A percentile compares a stretch with the other conserved stretches of the same genome.
Conservation (phyloP, 2,329 filamentous ascomycete genomes). For the Xenosphaeropsis pyriputrescens region DNA sequence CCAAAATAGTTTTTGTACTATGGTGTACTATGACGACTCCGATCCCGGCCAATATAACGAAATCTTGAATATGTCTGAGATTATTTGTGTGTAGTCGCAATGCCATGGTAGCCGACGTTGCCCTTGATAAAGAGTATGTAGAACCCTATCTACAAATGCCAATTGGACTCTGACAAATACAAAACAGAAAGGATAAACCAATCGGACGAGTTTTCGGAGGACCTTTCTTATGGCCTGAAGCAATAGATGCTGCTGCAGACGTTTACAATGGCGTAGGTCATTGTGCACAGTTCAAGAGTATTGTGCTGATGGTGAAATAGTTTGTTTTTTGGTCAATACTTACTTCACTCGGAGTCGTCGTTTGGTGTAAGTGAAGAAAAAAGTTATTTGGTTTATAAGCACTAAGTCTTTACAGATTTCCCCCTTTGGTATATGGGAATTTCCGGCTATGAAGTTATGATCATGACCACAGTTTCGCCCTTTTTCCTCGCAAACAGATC, state of each 20-base stretch:
- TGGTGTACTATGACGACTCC: constrained; percentile 10
- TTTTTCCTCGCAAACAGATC: constrained; percentile 59
- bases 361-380: constrained; percentile 65
- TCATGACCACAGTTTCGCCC: constrained; percentile 75
- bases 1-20: constrained; percentile 62
- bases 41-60: constrained; percentile 2
- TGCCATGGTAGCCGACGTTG: constrained; percentile 30
- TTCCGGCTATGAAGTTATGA: constrained; percentile 82
- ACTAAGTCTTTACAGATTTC: constrained; percentile 47
- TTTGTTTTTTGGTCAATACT: constrained; percentile 94
- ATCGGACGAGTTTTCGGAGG: constrained; percentile 55
- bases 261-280: constrained; percentile 76
- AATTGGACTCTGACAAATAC: not conserved
- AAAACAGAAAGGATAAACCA: constrained; percentile 56
- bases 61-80: constrained; percentile 16
- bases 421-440: constrained; percentile 99
- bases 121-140: constrained; percentile 62
- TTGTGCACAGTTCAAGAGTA: not conserved
- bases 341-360: constrained; percentile 73
- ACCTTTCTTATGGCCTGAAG: constrained; percentile 58
- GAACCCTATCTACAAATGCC: not conserved
- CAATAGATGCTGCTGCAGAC: constrained; percentile 72
- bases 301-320: constrained; percentile 23
- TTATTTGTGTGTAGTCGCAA: constrained; percentile 20
- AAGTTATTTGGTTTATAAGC: constrained; percentile 81